Percentiles rank a stretch among this genome's conserved stretches.
Evolutionary conservation across 768 basidiomycete species (phyloP).

Genomic region (Austroboletus festivus): DNA sequence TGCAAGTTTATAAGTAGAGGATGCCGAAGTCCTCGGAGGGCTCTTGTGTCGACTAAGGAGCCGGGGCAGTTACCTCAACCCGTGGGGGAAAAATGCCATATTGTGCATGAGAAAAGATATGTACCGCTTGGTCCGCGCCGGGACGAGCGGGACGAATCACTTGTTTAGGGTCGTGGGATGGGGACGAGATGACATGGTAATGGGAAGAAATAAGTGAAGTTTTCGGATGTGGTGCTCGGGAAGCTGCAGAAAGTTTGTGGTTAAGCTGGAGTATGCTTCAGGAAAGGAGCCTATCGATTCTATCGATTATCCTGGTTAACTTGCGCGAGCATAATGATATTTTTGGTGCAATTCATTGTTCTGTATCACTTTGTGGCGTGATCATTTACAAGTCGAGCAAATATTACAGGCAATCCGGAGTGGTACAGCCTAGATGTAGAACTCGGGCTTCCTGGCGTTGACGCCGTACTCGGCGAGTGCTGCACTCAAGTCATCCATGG

Average conservation of each 20-base stretch:
- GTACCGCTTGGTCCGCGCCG: conserved; percentile 41
- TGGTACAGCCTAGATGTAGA: conserved; percentile 59
- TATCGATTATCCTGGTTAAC: background rate
- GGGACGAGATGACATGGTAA: conserved; percentile 41
- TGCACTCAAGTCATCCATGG: conserved; percentile 94
- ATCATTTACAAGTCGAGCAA: conserved; percentile 2
- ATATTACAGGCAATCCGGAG: background rate
- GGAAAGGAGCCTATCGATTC: conserved; percentile 27
- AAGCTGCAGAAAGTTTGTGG: conserved; percentile 61
- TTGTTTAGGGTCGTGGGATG: conserved; percentile 45
- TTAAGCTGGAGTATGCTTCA: conserved; percentile 48
- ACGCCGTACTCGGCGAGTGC: conserved; percentile 97
- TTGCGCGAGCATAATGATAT: background rate
- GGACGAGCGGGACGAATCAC: conserved; percentile 38
- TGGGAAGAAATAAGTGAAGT: conserved; percentile 51
- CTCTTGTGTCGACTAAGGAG: conserved; percentile 40
- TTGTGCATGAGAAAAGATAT: conserved; percentile 41
- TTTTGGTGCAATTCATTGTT: background rate
- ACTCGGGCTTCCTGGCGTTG: conserved; percentile 90
- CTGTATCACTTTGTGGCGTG: background rate
- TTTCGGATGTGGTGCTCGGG: conserved; percentile 47
- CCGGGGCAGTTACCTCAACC: conserved; percentile 44
- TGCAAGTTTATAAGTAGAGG: conserved; percentile 29
- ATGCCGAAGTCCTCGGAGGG: conserved; percentile 27
- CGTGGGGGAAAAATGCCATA: conserved; percentile 39